Base-by-base conservation (phyloP, 2,329 filamentous ascomycete genomes). In the Aspergillus spinulosporus region DNA sequence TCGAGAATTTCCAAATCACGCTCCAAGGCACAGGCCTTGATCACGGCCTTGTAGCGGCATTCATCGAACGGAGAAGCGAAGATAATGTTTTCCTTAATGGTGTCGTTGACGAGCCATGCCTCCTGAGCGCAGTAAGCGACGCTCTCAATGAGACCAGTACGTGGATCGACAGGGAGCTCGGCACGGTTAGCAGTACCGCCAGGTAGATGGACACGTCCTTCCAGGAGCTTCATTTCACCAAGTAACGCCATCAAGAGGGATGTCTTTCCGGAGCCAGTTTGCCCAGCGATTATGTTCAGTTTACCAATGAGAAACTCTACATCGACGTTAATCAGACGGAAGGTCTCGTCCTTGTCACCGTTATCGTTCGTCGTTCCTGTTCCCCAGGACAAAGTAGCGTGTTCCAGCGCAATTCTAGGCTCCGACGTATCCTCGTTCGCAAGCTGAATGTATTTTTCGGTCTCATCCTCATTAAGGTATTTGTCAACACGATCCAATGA, bases 61-160 rank as follows among this genome's bases (percentile, higher is more conserved):
- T 93, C 84, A 62, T 99, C 87, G 63, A 85, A 90, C 1, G 87
- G 84, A 15, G 89, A 87, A 5, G 92, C 87, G 68, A 99, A 99
- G 1, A 96, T 75, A 62, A 99, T 99, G 72, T 99, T 99, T 61
- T 97, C 90, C 71, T 90, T 92, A 74, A 99, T 95, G 15, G 89
- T 95, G 44, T 89, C 93, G 67, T 99, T 99, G 57, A 97, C 89
- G 32, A 99, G 82, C 94, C 94, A 99, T 6, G 94, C 91, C 72
- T 96, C 89, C 72, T 99, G 94, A 14, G 94, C 93, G 71, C 95
- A 96, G 71, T 97, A 99, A 12, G 94, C 94, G 58, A 97, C 87
- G 58, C 89, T 96, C 69, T 99, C 92, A 4, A 90, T 91, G 39
- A 97, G 82, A 1, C 88, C 89, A 26, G 93, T 97, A 57, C 89